Evolutionary conservation across 306 rosid genomes (phyloP), one percentile per base, ranked within the genome.

Genomic region (Mimosa pudica): DNA sequence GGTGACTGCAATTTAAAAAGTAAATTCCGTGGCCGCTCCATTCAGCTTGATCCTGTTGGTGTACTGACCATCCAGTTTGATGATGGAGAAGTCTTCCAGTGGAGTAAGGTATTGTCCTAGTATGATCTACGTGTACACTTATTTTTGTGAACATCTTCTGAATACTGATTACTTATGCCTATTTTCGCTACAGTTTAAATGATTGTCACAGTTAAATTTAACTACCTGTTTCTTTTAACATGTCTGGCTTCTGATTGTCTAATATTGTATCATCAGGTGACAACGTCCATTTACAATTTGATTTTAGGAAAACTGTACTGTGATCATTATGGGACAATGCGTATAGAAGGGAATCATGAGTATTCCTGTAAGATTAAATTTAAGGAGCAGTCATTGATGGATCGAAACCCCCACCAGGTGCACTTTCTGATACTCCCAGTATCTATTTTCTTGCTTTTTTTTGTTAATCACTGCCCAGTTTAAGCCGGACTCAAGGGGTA

Each of bases 1-100:
- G 94, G 87, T 11, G 94, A 92, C 71, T 85, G 89, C 87, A 89
- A 92, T 79, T 81, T 92, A 74, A 92, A 88, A 81, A 92, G 90
- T 79, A 92, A 92, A 84, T 92, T 92, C 68, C 87, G 97, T 90
- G 92, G 97, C 79, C 94, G 91, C 69, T 89, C 97, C 11, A 92
- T 92, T 82, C 97, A 92, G 86, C 86, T 92, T 79, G 97, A 89
- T 85, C 97, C 92, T 82, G 89, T 86, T 79, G 97, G 97, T 70
- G 36, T 81, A 33, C 77, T 92, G 83, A 89, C 87, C 61, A 66
- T 92, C 85, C 86, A 89, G 80, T 89, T 92, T 87, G 97, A 89
- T 69, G 94, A 92, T 68, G 97, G 97, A 32, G 97, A 92, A 80
- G 85, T 89, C 64, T 88, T 86, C 65, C 88, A 85, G 62, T 92